phyloP scores from a whole-genome alignment of 371 early-diverging fungal species.

The Mortierella sp. region DNA sequence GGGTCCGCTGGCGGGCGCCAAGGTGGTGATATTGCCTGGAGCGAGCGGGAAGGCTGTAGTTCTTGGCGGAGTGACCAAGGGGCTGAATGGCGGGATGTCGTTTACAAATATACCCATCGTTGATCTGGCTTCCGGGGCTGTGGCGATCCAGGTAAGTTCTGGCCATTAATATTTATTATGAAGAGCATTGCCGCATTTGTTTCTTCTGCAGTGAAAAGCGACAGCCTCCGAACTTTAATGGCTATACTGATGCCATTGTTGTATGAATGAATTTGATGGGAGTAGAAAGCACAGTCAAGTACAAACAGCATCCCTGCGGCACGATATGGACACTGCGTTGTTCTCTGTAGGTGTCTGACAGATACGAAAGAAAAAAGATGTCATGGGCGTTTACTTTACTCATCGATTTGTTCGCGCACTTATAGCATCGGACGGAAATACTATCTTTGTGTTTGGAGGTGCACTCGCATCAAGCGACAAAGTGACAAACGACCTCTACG shows the following conservation, averaged over 20 bases:
- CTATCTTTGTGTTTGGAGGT: constrained; percentile 43
- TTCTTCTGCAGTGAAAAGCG: too few relatives aligned
- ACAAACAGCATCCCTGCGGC: constrained; percentile 8
- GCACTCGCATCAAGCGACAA: constrained; percentile 16
- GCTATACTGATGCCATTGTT: too few relatives aligned
- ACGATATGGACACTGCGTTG: constrained; percentile 48
- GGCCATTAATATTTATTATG: neutral
- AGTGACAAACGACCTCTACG: constrained; percentile 24
- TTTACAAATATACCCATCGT: constrained; percentile 29
- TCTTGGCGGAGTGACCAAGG: constrained; percentile 29
- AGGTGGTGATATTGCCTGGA: constrained; percentile 19
- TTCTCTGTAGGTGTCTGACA: constrained; percentile 24
- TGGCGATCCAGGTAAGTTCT: constrained; percentile 28
- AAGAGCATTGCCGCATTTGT: neutral
- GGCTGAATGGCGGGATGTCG: constrained; percentile 12
- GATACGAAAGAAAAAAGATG: neutral
- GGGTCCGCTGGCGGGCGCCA: constrained; percentile 31
- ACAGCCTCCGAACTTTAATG: too few relatives aligned
- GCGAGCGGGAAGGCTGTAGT: constrained; percentile 29
- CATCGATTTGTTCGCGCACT: too few relatives aligned
- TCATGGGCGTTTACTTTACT: neutral
- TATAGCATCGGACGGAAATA: constrained; percentile 46
- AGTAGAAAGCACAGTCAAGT: constrained; percentile 25
- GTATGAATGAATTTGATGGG: neutral
- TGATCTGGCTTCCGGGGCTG: constrained; percentile 33